Evolutionary conservation across 495 filamentous ascomycete genomes (phyloP).

Genomic region (Aspergillus homomorphus): DNA sequence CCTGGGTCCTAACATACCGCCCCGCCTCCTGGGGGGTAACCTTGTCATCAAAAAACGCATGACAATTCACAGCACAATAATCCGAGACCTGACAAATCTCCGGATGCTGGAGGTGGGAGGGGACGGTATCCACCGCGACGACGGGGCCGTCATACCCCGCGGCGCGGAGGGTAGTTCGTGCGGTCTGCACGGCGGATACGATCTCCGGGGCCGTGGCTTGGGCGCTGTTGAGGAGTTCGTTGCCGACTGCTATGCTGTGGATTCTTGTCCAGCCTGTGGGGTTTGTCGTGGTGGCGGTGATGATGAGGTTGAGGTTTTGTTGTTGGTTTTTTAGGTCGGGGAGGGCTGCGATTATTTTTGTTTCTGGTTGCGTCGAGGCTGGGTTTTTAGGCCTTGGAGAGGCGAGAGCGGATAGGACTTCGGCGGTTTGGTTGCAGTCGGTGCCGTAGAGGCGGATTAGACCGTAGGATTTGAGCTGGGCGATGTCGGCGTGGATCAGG

Average conservation of each 20-base stretch:
- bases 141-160: constrained; percentile 71
- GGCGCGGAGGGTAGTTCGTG: constrained; percentile 52
- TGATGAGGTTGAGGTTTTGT: constrained; percentile 51
- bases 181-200: constrained; percentile 50
- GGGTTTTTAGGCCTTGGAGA: too few species aligned
- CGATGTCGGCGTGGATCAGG: constrained; percentile 63
- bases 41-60: constrained; percentile 77
- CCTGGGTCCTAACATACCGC: constrained; percentile 54
- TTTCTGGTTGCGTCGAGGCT: constrained; percentile 49
- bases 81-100: constrained; percentile 70
- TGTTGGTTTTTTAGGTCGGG: constrained; percentile 60
- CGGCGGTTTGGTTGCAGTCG: constrained; percentile 69
- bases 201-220: constrained; percentile 50
- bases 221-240: constrained; percentile 72
- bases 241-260: constrained; percentile 72
- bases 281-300: constrained; percentile 48
- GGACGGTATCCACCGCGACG: constrained; percentile 76
- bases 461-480: constrained; percentile 48
- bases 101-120: constrained; percentile 61
- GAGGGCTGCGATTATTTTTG: constrained; percentile 72
- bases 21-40: constrained; percentile 58
- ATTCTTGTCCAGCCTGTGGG: constrained; percentile 62
- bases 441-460: constrained; percentile 76
- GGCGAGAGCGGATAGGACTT: constrained; percentile 57
- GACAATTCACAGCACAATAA: constrained; percentile 76